Evolutionary conservation across 2,329 filamentous ascomycete species (phyloP).

Genomic region (Trichoderma cornu-damae): DNA sequence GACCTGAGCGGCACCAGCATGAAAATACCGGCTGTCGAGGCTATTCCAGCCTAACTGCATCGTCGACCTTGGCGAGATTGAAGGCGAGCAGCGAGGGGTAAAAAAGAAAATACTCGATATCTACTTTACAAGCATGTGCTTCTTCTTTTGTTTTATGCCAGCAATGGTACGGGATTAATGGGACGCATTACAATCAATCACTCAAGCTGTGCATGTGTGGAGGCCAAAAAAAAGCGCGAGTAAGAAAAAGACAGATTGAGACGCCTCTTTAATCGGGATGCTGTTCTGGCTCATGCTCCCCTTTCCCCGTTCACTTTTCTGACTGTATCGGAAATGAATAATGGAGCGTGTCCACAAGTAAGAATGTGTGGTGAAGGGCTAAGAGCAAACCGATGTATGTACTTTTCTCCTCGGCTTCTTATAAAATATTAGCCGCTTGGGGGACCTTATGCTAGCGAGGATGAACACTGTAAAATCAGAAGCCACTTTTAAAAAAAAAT

Average conservation of each 20-base stretch:
- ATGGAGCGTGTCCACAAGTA: neutral
- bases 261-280: neutral
- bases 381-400: slow-evolving; percentile 2
- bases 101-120: neutral
- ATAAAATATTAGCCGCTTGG: neutral
- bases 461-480: slow-evolving; percentile 1
- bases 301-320: neutral
- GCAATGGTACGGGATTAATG: neutral
- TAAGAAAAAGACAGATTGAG: neutral
- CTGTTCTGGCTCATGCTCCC: neutral
- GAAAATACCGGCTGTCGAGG: slow-evolving; percentile 53
- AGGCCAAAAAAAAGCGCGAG: neutral
- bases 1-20: slow-evolving; percentile 71
- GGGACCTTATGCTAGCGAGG: neutral
- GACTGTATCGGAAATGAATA: slow-evolving; percentile 5
- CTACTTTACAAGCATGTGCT: neutral
- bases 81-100: neutral
- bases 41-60: slow-evolving; percentile 28
- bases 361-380: neutral
- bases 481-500: neutral
- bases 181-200: neutral
- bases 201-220: neutral
- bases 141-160: neutral
- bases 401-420: neutral
- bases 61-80: neutral